Base-by-base conservation (phyloP, 441 rosid species). In the Geranium incanum region DNA sequence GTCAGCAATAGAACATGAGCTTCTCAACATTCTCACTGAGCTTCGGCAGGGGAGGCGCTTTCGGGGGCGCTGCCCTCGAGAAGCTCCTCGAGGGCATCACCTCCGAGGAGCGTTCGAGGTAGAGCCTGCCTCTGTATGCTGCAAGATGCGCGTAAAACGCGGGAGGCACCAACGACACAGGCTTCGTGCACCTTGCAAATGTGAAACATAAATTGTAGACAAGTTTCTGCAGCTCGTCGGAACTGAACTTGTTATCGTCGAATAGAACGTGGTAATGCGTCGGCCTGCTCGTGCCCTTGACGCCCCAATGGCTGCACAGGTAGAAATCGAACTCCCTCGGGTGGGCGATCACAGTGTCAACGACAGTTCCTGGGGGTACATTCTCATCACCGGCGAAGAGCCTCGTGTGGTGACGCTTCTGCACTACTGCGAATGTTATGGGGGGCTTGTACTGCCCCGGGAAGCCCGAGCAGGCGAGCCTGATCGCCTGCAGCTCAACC, bases 301-400 rank as follows among this genome's bases (percentile, higher is more conserved):
- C 85, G 6, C 93, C 93, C 70, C 86, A 78, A 59, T 88, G 93
- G 74, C 90, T 86, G 66, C 93, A 88, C 0, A 86, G 82, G 76
- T 85, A 88, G 83, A 88, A 88, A 78, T 88, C 90, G 6, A 88
- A 88, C 77, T 88, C 93, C 70, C 73, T 84, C 0, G 90, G 88
- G 73, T 88, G 93, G 36, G 93, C 83, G 72, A 86, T 85, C 74
- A 85, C 84, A 0, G 93, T 82, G 72, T 88, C 93, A 3, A 88
- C 93, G 69, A 86, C 93, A 0, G 90, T 88, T 1, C 93, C 90
- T 0, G 90, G 97, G 0, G 96, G 92, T 69, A 94, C 85, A 62
- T 94, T 91, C 67, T 89, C 92, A 2, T 86, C 82, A 0, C 72
- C 74, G 9, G 85, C 85, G 74, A 88, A 86, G 64, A 88, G 69